Base-by-base conservation (phyloP, 225 moss, liverwort and hornwort genomes). In the Polytrichum commune region DNA sequence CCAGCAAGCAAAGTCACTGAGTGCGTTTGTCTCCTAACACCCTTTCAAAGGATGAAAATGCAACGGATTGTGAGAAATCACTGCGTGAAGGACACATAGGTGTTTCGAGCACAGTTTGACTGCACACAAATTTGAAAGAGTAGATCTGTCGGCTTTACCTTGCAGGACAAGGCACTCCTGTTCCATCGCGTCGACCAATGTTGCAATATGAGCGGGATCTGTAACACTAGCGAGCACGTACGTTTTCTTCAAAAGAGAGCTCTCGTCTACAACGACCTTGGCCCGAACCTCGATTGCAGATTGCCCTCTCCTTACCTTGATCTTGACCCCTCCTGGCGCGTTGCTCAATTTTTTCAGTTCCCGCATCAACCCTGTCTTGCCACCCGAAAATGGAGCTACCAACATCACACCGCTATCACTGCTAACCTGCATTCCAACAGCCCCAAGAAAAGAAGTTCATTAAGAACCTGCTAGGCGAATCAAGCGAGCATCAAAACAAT, bases 111-210 rank as follows among this genome's bases (percentile, higher is more conserved):
- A 46, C 46, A 46, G 10, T 3, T 46, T 46, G 46, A 46, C 46
- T 46, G 9, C 13, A 46, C 16, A 46, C 16, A 46, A 46, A 46
- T 46, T 46, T 13, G 46, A 46, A 46, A 13, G 4, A 16, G 3
- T 46, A 46, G 16, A 46, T 13, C 16, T 46, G 46, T 16, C 46
- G 13, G 16, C 46, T 20, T 8, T 67, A 84, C 87, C 87, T 87
- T 87, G 84, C 72, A 84, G 66, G 61, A 81, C 27, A 72, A 84
- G 18, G 63, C 84, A 87, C 7, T 87, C 87, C 78, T 87, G 87
- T 70, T 87, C 87, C 84, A 84, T 87, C 62, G 87, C 76, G 69
- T 87, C 87, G 70, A 87, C 87, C 74, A 87, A 69, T 27, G 74
- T 87, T 29, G 84, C 87, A 60, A 81, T 29, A 63, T 87, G 87